These are phyloP conservation scores for Xylaria flabelliformis DNA, from an alignment of 495 filamentous ascomycete genomes.

Conservation along the genomic window DNA sequence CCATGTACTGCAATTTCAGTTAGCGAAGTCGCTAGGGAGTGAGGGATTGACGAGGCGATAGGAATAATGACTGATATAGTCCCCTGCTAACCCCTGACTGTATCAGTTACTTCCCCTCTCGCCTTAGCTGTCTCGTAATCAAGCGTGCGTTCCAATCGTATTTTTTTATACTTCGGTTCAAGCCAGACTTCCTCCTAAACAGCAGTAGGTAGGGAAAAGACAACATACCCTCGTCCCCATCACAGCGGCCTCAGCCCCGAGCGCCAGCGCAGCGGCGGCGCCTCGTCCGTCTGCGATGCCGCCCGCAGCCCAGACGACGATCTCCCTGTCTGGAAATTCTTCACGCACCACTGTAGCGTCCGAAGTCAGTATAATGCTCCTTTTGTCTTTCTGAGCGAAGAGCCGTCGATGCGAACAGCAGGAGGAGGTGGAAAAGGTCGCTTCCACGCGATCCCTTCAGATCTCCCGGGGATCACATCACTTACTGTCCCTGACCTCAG, in stretches of 20 bases:
- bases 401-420: neutral
- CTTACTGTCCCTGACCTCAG: constrained; percentile 53
- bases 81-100: too few relatives aligned
- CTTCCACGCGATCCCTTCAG: neutral
- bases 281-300: constrained; percentile 73
- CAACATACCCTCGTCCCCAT: constrained; percentile 69
- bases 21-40: constrained; percentile 11
- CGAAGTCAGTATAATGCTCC: neutral
- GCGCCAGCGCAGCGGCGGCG: constrained; percentile 65
- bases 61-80: too few relatives aligned
- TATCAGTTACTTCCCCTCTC: too few relatives aligned
- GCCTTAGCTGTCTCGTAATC: neutral
- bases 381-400: neutral
- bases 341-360: constrained; percentile 40
- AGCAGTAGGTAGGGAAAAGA: neutral
- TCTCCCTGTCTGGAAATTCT: constrained; percentile 44
- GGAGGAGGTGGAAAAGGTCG: neutral
- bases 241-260: constrained; percentile 69
- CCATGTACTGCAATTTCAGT: constrained; percentile 56
- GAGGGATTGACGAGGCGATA: too few relatives aligned
- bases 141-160: neutral
- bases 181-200: neutral
- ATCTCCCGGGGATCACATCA: neutral
- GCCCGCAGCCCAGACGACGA: constrained; percentile 73
- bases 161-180: neutral